Conservation (phyloP, 2,329 filamentous ascomycete species). For the Ascocoryne sarcoides region DNA sequence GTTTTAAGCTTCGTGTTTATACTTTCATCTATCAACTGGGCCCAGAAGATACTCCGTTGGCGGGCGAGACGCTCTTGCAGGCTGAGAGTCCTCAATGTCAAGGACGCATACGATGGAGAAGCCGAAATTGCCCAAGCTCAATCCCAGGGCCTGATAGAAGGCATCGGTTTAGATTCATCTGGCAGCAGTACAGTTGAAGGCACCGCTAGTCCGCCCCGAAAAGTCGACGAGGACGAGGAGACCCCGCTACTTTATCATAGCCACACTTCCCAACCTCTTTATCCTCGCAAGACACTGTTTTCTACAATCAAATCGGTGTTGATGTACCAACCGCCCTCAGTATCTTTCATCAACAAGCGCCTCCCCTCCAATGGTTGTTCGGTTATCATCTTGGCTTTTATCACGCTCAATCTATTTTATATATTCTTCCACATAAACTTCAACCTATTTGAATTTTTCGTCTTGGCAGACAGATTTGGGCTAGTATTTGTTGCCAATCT, state of each 20-base stretch:
- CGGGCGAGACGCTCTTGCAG: conserved; percentile 10
- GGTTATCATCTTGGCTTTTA: conserved; percentile 41
- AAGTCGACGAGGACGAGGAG: conserved; percentile 14
- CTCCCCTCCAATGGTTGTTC: conserved; percentile 50
- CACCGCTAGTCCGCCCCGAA: conserved; percentile 11
- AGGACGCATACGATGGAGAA: conserved; percentile 11
- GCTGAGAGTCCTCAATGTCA: conserved; percentile 1
- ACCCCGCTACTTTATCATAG: conserved; percentile 17
- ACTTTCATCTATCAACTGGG: conserved; percentile 20
- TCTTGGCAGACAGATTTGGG: conserved; percentile 33
- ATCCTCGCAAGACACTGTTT: conserved; percentile 8
- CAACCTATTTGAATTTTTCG: conserved; percentile 41
- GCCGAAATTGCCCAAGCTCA: conserved; percentile 7
- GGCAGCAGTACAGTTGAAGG: conserved; percentile 19
- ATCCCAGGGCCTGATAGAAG: not conserved
- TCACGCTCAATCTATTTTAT: conserved; percentile 49
- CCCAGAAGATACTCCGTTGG: conserved; percentile 14
- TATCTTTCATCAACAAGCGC: conserved; percentile 47
- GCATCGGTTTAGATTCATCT: conserved; percentile 15
- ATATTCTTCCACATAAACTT: conserved; percentile 44
- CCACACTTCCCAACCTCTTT: not conserved
- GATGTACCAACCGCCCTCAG: conserved; percentile 47
- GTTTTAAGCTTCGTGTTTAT: conserved; percentile 15
- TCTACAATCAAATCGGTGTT: conserved; percentile 26
- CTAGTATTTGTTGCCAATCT: conserved; percentile 39